phyloP scores from a whole-genome alignment of 768 basidiomycete species.

The Fistulinella prunicolor region DNA sequence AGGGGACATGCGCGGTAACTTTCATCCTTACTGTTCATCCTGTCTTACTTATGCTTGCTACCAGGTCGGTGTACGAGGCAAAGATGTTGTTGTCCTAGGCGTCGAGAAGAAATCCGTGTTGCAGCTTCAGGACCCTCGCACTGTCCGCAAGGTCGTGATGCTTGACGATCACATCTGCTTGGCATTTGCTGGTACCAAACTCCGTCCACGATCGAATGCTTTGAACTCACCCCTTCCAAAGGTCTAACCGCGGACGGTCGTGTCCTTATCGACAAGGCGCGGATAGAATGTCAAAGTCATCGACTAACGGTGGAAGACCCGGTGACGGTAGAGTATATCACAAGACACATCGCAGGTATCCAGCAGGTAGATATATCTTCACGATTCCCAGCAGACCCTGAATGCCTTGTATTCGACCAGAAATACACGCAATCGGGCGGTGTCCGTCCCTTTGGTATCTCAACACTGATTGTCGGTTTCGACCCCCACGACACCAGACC shows the following conservation, averaged over 20 bases:
- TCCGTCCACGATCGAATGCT: slow-evolving; percentile 1
- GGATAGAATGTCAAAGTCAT: slow-evolving; percentile 97
- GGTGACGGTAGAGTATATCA: slow-evolving; percentile 97
- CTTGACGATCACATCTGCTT: slow-evolving; percentile 96
- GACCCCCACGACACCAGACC: slow-evolving; percentile 89
- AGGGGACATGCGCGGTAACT: slow-evolving; percentile 93
- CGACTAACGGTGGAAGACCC: slow-evolving; percentile 97
- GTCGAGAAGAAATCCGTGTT: slow-evolving; percentile 99
- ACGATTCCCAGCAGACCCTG: neutral
- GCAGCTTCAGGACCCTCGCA: slow-evolving; percentile 96
- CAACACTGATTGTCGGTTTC: slow-evolving; percentile 94
- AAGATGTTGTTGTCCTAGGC: slow-evolving; percentile 91
- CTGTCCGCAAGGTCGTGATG: slow-evolving; percentile 97
- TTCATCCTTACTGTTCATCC: neutral
- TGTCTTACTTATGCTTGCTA: slow-evolving; percentile 12
- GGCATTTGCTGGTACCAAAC: slow-evolving; percentile 88
- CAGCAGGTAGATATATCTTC: slow-evolving; percentile 69
- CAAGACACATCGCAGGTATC: slow-evolving; percentile 96
- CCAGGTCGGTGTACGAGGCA: slow-evolving; percentile 94
- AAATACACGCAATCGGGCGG: slow-evolving; percentile 98
- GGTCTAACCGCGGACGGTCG: slow-evolving; percentile 97
- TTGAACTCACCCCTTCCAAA: slow-evolving; percentile 31
- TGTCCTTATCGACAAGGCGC: slow-evolving; percentile 96
- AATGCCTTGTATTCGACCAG: slow-evolving; percentile 37
- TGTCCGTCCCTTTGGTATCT: slow-evolving; percentile 97